These are phyloP conservation scores for Penicillium vulpinum DNA, from an alignment of 2,329 filamentous ascomycete genomes.

Conservation along the genomic window DNA sequence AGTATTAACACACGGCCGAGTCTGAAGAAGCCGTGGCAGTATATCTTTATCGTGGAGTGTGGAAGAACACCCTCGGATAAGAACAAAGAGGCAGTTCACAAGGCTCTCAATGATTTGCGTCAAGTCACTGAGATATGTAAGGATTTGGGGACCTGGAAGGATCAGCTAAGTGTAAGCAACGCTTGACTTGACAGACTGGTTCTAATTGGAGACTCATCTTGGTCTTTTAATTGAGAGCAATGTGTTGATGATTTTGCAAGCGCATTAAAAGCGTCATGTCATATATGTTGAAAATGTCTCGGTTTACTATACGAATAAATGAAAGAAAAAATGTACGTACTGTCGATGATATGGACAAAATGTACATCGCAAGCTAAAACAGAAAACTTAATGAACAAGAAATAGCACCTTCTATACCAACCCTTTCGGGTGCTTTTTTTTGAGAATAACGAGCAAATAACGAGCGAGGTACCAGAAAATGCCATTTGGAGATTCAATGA, in stretches of 20 bases:
- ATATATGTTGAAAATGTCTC: background rate
- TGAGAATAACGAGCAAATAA: conserved; percentile 19
- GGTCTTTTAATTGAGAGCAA: background rate
- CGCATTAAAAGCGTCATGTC: background rate
- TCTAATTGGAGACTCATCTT: too few relatives aligned
- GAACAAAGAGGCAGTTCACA: conserved; percentile 30
- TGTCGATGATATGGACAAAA: background rate
- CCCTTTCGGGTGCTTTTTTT: conserved; percentile 14
- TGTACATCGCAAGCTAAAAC: background rate
- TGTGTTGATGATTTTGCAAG: background rate
- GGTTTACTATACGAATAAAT: background rate
- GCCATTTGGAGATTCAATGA: conserved; percentile 13
- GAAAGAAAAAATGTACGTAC: background rate
- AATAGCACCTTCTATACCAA: conserved; percentile 8
- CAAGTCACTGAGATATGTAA: conserved; percentile 42
- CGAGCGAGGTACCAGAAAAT: conserved; percentile 17
- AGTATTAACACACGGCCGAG: conserved; percentile 87
- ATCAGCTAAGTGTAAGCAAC: conserved; percentile 26
- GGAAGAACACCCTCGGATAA: conserved; percentile 52
- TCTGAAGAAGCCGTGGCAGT: conserved; percentile 74
- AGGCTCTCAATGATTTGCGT: conserved; percentile 35
- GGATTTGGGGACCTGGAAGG: conserved; percentile 44
- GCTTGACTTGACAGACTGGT: background rate
- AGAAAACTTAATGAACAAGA: background rate
- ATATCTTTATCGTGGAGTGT: conserved; percentile 94